Percentiles rank a stretch among this genome's conserved stretches.
These are phyloP conservation scores for Metschnikowia noctiluminum DNA, from an alignment of 805 yeast species.

Conservation along the genomic window DNA sequence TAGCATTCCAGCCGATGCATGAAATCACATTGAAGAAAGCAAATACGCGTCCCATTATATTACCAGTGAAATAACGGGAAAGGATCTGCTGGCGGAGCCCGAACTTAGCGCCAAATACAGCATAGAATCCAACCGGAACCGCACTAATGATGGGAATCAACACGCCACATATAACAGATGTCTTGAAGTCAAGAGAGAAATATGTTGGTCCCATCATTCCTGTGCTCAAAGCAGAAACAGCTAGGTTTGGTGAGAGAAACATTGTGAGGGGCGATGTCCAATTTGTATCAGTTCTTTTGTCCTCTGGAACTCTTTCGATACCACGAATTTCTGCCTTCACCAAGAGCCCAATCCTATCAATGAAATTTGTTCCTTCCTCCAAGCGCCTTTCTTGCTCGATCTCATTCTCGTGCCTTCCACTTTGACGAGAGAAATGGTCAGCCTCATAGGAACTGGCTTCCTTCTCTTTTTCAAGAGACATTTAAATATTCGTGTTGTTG, in stretches of 20 bases:
- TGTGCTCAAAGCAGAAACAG: slow-evolving; percentile 16
- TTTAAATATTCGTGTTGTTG: background rate
- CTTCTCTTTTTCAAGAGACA: slow-evolving; percentile 5
- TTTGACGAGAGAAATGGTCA: background rate
- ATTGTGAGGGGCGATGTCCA: slow-evolving; percentile 24
- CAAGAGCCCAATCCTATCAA: slow-evolving; percentile 23
- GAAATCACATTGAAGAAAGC: slow-evolving; percentile 27
- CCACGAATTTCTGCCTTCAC: slow-evolving; percentile 30
- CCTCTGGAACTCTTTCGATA: slow-evolving; percentile 27
- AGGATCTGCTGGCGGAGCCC: slow-evolving; percentile 27
- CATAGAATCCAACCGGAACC: slow-evolving; percentile 16
- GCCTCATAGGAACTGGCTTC: background rate
- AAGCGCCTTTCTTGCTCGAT: slow-evolving; percentile 4
- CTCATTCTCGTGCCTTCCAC: background rate
- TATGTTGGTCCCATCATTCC: slow-evolving; percentile 18
- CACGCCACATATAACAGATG: slow-evolving; percentile 13
- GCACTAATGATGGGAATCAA: slow-evolving; percentile 15
- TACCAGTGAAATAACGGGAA: slow-evolving; percentile 31
- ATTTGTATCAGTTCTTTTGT: slow-evolving; percentile 16
- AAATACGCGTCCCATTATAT: slow-evolving; percentile 28
- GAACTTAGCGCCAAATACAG: slow-evolving; percentile 16
- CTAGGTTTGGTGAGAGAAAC: slow-evolving; percentile 30
- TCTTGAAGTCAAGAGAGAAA: slow-evolving; percentile 15
- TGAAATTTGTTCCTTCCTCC: slow-evolving; percentile 12
- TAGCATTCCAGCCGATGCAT: slow-evolving; percentile 36